These are phyloP conservation scores for Fusarium beomiforme DNA, from an alignment of 2,329 filamentous ascomycete genomes.

Conservation along the genomic window DNA sequence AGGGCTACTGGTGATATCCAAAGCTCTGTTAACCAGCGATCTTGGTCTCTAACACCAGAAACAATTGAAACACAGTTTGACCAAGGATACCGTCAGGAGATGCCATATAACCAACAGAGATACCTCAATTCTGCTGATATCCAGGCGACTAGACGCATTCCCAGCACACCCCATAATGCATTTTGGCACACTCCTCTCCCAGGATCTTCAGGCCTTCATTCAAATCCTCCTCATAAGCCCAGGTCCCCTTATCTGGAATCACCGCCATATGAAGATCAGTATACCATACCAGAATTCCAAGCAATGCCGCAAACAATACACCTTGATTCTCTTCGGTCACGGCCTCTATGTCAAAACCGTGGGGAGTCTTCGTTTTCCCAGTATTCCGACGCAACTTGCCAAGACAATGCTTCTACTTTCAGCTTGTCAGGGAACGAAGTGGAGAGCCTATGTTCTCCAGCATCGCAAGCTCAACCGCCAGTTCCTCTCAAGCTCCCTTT, in stretches of 20 bases:
- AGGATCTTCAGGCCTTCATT: not conserved
- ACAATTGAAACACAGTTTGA: not conserved
- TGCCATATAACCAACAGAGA: not conserved
- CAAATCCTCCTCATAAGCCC: not conserved
- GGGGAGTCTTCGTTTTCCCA: not conserved
- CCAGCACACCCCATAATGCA: not conserved
- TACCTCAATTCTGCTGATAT: not conserved
- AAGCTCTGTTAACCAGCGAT: not conserved
- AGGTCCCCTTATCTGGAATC: not conserved
- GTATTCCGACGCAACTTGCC: not conserved
- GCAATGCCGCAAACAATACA: not conserved
- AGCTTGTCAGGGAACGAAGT: not conserved
- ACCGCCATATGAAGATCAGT: not conserved
- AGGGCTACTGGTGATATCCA: not conserved
- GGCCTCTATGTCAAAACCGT: not conserved
- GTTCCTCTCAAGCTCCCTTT: not conserved
- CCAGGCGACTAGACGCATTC: not conserved
- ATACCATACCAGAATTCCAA: not conserved
- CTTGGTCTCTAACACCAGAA: not conserved
- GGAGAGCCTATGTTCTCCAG: not conserved
- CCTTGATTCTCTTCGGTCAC: not conserved
- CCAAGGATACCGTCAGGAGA: not conserved
- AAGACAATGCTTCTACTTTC: not conserved
- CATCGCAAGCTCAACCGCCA: not conserved
- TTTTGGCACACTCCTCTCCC: not conserved